Evolutionary conservation across 192 early-diverging fungal genomes (phyloP).

Genomic region (Lobosporangium transversale): DNA sequence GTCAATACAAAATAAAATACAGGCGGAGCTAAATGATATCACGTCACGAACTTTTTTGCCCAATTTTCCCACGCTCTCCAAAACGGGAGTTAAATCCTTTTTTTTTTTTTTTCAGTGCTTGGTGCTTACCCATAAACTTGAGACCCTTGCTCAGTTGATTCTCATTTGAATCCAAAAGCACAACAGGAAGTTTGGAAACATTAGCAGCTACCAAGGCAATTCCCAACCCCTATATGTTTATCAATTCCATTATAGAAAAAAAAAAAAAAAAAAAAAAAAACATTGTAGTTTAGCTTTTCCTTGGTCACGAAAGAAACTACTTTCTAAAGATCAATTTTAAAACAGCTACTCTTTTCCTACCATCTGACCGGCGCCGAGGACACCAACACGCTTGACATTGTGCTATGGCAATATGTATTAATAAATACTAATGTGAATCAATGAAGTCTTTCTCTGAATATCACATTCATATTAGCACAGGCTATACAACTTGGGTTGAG

Average conservation of each 20-base stretch:
- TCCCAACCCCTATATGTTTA: slow-evolving; percentile 69
- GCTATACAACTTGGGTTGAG: no score
- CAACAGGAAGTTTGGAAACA: slow-evolving; percentile 79
- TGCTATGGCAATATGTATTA: no score
- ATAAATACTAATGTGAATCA: no score
- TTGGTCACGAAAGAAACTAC: no score
- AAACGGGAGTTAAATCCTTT: background rate
- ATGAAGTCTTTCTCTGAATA: no score
- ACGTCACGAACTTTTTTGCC: no score
- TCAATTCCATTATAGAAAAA: no score
- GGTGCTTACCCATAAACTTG: slow-evolving; percentile 76
- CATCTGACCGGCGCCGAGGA: slow-evolving; percentile 98
- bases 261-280: background rate
- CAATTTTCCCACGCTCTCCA: slow-evolving; percentile 3
- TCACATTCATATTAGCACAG: no score
- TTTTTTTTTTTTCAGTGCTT: no score
- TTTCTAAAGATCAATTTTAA: background rate
- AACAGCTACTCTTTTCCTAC: slow-evolving; percentile 6
- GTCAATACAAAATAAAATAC: no score
- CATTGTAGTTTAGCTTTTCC: background rate
- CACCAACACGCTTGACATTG: slow-evolving; percentile 69
- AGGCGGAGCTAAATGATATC: no score
- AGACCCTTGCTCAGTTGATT: slow-evolving; percentile 83
- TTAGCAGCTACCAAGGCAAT: slow-evolving; percentile 93
- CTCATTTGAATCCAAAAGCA: slow-evolving; percentile 83